Percentiles rank a stretch among this genome's conserved stretches.
Conservation (phyloP, 2,329 filamentous ascomycete species). For the Coniochaeta sp. region DNA sequence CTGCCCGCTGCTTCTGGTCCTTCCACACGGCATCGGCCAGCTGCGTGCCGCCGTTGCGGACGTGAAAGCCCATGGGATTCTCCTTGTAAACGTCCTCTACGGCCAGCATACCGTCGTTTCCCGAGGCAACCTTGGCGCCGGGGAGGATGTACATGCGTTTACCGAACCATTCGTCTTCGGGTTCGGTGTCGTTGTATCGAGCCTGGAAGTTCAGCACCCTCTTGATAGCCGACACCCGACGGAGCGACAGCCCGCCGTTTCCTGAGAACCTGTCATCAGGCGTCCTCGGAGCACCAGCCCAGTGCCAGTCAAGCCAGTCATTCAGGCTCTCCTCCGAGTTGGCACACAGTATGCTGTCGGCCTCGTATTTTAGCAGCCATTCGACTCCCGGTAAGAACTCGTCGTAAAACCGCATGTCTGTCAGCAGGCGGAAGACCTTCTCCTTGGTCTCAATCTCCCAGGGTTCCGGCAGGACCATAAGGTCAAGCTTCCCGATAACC, state of each 20-base stretch:
- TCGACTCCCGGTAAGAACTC: conserved; percentile 42
- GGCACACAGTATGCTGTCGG: conserved; percentile 49
- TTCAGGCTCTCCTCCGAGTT: conserved; percentile 44
- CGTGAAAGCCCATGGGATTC: conserved; percentile 48
- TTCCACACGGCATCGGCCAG: conserved; percentile 41
- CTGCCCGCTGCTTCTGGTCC: conserved; percentile 31
- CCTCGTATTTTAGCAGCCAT: conserved; percentile 48
- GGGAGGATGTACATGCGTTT: conserved; percentile 39
- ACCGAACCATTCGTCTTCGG: conserved; percentile 51
- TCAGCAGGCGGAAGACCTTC: conserved; percentile 39
- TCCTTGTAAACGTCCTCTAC: conserved; percentile 43
- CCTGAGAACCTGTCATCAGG: conserved; percentile 38
- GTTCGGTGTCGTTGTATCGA: conserved; percentile 40
- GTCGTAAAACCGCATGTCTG: conserved; percentile 45
- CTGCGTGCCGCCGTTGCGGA: conserved; percentile 33
- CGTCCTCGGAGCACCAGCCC: conserved; percentile 42
- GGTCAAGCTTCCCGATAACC: conserved; percentile 42
- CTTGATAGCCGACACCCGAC: conserved; percentile 43
- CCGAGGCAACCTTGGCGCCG: conserved; percentile 38
- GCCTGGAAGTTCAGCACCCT: conserved; percentile 40
- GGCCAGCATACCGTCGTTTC: conserved; percentile 33
- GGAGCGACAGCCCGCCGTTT: conserved; percentile 47
- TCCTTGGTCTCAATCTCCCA: conserved; percentile 41
- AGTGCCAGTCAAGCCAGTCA: conserved; percentile 47
- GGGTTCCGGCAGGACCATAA: conserved; percentile 39